Evolutionary conservation across 2,329 filamentous ascomycete species (phyloP).

Genomic region (Epichloe gansuensis): DNA sequence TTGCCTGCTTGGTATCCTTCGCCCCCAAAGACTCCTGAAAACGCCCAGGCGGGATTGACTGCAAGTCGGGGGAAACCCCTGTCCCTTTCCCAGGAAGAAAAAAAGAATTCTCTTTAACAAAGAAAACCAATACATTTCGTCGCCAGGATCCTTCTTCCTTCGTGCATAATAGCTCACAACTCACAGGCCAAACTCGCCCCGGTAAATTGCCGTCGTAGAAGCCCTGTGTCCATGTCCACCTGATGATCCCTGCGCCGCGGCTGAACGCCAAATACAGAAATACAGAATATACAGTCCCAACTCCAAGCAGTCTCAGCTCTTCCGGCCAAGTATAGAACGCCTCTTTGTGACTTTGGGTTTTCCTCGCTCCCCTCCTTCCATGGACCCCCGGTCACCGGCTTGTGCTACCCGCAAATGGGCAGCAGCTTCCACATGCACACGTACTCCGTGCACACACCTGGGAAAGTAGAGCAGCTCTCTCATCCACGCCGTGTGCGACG

Average conservation of each 20-base stretch:
- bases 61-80: too few species aligned
- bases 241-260: slow-evolving; percentile 2
- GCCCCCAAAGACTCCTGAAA: neutral
- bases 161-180: too few species aligned
- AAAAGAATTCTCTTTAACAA: too few species aligned
- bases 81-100: too few species aligned
- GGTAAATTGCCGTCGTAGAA: too few species aligned
- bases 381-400: neutral
- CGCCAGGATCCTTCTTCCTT: too few species aligned
- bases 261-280: slow-evolving; percentile 4
- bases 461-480: neutral
- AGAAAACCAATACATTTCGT: too few species aligned
- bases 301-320: neutral
- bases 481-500: neutral
- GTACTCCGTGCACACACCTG: too few species aligned
- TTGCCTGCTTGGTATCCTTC: neutral
- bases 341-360: neutral
- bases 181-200: too few species aligned
- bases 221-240: too few species aligned
- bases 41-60: neutral
- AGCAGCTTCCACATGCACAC: neutral
- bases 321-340: neutral
- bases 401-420: neutral
- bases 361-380: neutral
- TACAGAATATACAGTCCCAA: neutral